Evolutionary conservation across 148 eudicot species (phyloP).

Genomic region (Talinum fruticosum): DNA sequence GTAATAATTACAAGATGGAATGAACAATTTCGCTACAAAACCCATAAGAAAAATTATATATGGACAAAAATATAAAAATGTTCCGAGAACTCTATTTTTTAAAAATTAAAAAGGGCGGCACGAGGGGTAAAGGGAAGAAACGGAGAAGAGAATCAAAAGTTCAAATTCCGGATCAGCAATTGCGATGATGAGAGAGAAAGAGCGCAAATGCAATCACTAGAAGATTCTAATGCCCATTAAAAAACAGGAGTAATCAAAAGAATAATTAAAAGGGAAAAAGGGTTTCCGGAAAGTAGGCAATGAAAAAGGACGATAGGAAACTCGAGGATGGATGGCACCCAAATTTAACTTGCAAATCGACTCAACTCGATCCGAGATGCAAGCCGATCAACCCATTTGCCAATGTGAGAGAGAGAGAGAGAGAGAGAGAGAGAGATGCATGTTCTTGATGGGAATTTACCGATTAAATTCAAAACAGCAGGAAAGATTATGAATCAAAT

Average conservation of each 20-base stretch:
- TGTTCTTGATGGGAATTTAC: background rate
- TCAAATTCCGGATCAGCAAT: background rate
- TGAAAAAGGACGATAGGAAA: background rate
- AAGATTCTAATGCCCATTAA: conserved; percentile 7
- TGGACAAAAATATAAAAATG: background rate
- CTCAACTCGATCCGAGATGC: background rate
- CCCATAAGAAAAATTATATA: background rate
- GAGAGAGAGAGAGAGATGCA: background rate
- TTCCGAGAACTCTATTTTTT: background rate
- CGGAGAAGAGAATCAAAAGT: no score
- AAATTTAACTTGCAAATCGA: background rate
- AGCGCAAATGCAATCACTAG: background rate
- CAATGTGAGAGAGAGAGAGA: background rate
- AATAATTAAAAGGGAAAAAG: background rate
- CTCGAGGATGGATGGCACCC: conserved; percentile 4
- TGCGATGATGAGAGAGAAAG: conserved; percentile 14
- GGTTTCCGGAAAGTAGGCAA: background rate
- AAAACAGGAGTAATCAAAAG: background rate
- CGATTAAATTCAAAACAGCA: background rate
- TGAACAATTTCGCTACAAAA: no score
- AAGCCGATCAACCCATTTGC: background rate
- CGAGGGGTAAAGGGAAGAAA: no score
- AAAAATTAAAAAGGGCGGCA: background rate
- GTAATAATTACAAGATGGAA: background rate
- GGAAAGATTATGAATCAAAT: background rate